Evolutionary conservation across 2,329 filamentous ascomycete species (phyloP), one percentile per base, ranked within the genome.

Genomic region (Chrysosporium keratinophilum): DNA sequence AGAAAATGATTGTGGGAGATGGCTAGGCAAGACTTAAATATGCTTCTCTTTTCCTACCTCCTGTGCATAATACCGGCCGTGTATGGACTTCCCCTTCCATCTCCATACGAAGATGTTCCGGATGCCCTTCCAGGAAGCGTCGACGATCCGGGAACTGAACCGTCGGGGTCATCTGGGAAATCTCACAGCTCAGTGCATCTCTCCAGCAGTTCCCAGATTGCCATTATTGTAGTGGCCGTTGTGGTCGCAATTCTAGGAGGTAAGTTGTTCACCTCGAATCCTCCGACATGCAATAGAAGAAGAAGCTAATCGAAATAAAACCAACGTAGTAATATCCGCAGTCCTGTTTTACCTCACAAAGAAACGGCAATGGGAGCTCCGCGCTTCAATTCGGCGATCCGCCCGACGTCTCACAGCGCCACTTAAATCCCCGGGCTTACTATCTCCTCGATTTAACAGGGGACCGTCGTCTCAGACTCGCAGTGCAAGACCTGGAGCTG

Each of bases 291-390:
- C n/a, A 45, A 34, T 44, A 28, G 31, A 19, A 5, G 7, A 14
- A 19, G 41, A 43, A 43, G 41, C 41, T 17, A 23, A 43, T 19
- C 12, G 14, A 40, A 23, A 52, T 45, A 42, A 51, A 33, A 59
- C 50, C 60, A 58, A 61, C 45, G 40, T 59, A 85, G 85, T 83
- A 58, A 76, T 75, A 19, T 83, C 78, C 34, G 79, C 82, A 2
- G 71, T 81, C 1, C 79, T 93, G 28, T 94, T 86, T 72, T 88
- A 84, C 67, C 67, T 91, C 37, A 85, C 88, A 53, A 93, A 93
- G 76, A 89, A 88, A 72, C 81, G 83, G 45, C 86, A 90, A 68
- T 93, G 88, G 88, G 85, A 83, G 60, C 75, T 93, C 60, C 80
- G 83, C 55, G 81, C 87, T 65, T 85, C 77, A 31, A 75, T 94